These are phyloP conservation scores for Trypanosomatidae sp. DNA, from an alignment of 208 protist genomes.

Conservation along the genomic window DNA sequence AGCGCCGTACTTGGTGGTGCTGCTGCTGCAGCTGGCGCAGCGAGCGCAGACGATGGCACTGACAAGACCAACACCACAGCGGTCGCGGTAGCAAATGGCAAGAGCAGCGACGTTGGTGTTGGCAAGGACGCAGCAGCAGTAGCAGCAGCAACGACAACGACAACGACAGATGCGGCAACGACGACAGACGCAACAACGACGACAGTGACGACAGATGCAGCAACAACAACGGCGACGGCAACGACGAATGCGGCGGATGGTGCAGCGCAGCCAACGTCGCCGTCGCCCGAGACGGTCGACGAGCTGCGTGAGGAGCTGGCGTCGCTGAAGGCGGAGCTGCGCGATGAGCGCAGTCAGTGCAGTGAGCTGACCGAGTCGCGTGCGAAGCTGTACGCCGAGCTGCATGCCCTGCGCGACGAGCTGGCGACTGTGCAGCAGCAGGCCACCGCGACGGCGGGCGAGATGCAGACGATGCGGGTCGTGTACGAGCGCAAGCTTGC, in stretches of 20 bases:
- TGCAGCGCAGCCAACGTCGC: too few species aligned
- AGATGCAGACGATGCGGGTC: constrained; percentile 26
- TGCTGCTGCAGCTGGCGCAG: too few species aligned
- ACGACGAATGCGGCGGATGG: too few species aligned
- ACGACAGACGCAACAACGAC: background rate
- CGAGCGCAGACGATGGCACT: too few species aligned
- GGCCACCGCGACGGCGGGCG: constrained; percentile 27
- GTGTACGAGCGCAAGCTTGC: constrained; percentile 41
- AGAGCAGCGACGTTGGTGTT: background rate
- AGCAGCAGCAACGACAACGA: background rate
- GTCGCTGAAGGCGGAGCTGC: background rate
- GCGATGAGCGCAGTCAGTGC: background rate
- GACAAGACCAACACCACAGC: constrained; percentile 16
- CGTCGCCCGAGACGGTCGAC: too few species aligned
- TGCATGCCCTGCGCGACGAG: constrained; percentile 33
- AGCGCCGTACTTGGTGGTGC: too few species aligned
- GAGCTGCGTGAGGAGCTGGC: too few species aligned
- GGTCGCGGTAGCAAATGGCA: constrained; percentile 9
- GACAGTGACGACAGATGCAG: background rate
- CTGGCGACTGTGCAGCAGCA: constrained; percentile 12
- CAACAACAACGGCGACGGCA: too few species aligned
- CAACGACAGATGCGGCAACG: constrained; percentile 1
- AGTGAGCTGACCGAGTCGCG: constrained; percentile 1
- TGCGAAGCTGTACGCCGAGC: constrained; percentile 32
- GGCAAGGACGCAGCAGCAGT: background rate